These are phyloP conservation scores for Ulmus americana DNA, from an alignment of 331 rosid genomes.

Conservation along the genomic window DNA sequence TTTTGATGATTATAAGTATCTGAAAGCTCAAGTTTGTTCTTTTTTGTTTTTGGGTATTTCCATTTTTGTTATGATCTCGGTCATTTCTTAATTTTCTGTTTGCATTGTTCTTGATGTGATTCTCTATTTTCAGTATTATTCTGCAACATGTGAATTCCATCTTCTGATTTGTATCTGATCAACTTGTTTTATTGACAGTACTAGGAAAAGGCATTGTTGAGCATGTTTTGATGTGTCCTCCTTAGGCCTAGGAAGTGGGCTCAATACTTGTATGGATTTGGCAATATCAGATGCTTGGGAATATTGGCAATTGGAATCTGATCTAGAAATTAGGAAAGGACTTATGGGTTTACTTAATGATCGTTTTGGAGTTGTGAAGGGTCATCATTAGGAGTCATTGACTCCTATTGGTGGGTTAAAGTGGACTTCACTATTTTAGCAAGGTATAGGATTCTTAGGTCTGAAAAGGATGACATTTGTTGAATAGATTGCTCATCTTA, in stretches of 20 bases:
- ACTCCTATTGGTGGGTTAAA: slow-evolving; percentile 1
- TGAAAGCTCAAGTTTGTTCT: not conserved
- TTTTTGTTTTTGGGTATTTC: not conserved
- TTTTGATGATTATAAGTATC: not conserved
- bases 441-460: not conserved
- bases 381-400: not conserved
- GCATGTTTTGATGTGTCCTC: not conserved
- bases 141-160: not conserved
- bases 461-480: not conserved
- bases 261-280: not conserved
- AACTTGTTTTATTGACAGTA: not conserved
- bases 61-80: not conserved
- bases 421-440: slow-evolving; percentile 6
- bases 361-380: not conserved
- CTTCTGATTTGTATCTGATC: not conserved
- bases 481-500: not conserved
- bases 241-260: not conserved
- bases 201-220: not conserved
- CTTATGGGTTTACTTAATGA: slow-evolving; percentile 18
- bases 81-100: not conserved
- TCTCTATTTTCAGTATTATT: not conserved
- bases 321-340: not conserved
- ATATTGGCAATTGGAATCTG: slow-evolving; percentile 6
- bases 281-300: not conserved
- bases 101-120: no score